Percentiles rank a stretch among this genome's conserved stretches.
Evolutionary conservation across 257 asterid species (phyloP).

Genomic region (Solanum ossicruentum): DNA sequence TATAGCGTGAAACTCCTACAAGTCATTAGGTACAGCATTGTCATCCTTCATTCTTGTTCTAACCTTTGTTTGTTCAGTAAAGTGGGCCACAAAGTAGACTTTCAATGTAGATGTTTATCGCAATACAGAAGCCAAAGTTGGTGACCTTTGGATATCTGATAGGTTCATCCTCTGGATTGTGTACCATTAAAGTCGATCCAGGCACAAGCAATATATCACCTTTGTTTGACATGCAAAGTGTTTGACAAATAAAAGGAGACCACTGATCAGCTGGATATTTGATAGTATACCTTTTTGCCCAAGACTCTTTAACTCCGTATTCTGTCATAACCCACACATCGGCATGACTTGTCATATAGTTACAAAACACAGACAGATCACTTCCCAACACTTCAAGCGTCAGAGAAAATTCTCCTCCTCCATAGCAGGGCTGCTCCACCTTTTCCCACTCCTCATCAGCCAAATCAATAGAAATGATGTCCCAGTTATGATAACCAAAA

Average conservation of each 20-base stretch:
- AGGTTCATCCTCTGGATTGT: neutral
- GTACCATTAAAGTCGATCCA: neutral
- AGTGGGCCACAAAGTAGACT: neutral
- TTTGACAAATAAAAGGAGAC: neutral
- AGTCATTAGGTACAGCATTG: neutral
- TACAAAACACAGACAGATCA: neutral
- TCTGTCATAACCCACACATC: neutral
- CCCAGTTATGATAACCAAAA: no score
- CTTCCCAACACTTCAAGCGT: neutral
- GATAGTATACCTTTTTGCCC: neutral
- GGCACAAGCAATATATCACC: neutral
- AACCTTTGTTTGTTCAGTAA: neutral
- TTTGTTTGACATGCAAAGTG: neutral
- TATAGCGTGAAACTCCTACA: neutral
- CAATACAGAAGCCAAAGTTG: neutral
- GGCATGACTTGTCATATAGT: neutral
- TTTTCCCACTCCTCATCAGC: neutral
- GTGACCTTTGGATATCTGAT: neutral
- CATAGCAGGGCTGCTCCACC: neutral
- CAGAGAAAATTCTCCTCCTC: no score
- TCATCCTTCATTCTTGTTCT: neutral
- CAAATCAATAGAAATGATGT: neutral
- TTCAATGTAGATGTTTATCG: neutral
- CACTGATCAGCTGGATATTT: neutral
- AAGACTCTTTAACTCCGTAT: neutral